A percentile compares a stretch with the other conserved stretches of the same genome.
These are phyloP conservation scores for Solanum peruvianum DNA, from an alignment of 257 asterid genomes.

Conservation along the genomic window DNA sequence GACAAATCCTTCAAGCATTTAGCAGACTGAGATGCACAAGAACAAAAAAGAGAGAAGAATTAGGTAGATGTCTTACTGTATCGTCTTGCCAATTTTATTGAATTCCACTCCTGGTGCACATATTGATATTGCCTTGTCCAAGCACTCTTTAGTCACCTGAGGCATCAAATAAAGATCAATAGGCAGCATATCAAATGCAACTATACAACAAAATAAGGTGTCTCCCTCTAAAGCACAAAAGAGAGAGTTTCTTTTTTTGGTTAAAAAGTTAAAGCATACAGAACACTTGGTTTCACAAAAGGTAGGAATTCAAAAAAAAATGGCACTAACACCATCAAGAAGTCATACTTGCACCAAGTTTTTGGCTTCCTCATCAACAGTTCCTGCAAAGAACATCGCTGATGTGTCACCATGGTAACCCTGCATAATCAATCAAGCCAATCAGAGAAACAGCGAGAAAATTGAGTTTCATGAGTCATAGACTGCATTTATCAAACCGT, in stretches of 20 bases:
- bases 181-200: neutral
- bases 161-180: neutral
- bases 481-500: neutral
- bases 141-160: conserved; percentile 83
- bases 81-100: conserved; percentile 71
- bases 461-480: neutral
- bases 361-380: conserved; percentile 66
- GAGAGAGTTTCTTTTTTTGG: no score
- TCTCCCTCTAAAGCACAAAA: neutral
- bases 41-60: neutral
- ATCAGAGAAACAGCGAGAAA: conserved; percentile 3
- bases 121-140: conserved; percentile 73
- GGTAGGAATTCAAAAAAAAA: neutral
- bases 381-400: conserved; percentile 84
- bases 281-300: neutral
- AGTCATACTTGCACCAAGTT: conserved; percentile 72
- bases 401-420: conserved; percentile 99
- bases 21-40: neutral
- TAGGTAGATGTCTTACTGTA: conserved; percentile 57
- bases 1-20: neutral
- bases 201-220: neutral
- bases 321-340: conserved; percentile 8
- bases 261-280: neutral
- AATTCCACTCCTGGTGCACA: conserved; percentile 89
- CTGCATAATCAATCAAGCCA: conserved; percentile 24